Evolutionary conservation across 768 basidiomycete genomes (phyloP).

Genomic region (Mycena polygramma): DNA sequence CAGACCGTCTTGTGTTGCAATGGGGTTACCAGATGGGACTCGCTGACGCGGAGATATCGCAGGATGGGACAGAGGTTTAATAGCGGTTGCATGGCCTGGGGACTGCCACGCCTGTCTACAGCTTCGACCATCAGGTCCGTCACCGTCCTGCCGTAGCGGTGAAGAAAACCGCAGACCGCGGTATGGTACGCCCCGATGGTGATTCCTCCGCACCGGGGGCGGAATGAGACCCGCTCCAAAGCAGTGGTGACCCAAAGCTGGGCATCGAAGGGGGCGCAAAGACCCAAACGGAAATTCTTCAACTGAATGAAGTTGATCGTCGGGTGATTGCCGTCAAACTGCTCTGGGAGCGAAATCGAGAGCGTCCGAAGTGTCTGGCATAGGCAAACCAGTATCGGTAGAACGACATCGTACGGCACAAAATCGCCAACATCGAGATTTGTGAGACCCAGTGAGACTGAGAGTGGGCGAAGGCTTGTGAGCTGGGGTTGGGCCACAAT

Average conservation of each 20-base stretch:
- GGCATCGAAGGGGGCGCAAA: background rate
- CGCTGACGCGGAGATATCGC: background rate
- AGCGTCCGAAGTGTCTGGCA: conserved; percentile 13
- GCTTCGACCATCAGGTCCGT: background rate
- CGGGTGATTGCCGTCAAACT: background rate
- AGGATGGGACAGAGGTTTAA: conserved; percentile 1
- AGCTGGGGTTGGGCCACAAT: background rate
- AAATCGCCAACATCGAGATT: conserved; percentile 4
- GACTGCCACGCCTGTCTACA: background rate
- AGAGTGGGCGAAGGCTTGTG: background rate
- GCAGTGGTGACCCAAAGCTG: conserved; percentile 2
- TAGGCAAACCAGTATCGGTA: background rate
- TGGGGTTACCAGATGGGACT: background rate
- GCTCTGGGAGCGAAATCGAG: background rate
- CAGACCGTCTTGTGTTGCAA: background rate
- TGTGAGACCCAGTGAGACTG: background rate
- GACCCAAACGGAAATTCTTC: conserved; percentile 6
- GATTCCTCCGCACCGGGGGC: no score
- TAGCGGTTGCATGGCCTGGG: background rate
- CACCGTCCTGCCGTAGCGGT: background rate
- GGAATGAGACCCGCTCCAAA: conserved; percentile 4
- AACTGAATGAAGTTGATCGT: conserved; percentile 9
- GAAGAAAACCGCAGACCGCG: background rate
- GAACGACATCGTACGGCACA: background rate
- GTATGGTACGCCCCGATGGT: background rate